A percentile compares a stretch with the other conserved stretches of the same genome.
Evolutionary conservation across 2,329 filamentous ascomycete species (phyloP).

Genomic region (Chrysoporthe deuterocubensis): DNA sequence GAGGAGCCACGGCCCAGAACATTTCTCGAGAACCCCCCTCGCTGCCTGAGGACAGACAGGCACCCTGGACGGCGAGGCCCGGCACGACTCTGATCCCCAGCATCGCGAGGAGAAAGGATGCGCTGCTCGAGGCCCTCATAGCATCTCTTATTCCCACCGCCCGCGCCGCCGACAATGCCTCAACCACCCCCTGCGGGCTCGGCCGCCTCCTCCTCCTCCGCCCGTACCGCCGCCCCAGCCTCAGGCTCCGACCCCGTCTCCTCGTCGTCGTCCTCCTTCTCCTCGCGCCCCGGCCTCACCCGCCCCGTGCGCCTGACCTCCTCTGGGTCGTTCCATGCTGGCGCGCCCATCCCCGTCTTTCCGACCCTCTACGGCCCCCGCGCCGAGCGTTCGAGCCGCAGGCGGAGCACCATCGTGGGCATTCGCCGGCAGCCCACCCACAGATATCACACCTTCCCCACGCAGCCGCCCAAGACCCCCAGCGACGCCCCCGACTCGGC

Average conservation of each 20-base stretch:
- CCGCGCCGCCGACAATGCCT: conserved; percentile 17
- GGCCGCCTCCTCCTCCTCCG: conserved; percentile 8
- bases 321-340: conserved; percentile 56
- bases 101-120: conserved; percentile 16
- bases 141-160: neutral
- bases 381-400: conserved; percentile 24
- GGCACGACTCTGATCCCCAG: neutral
- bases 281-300: conserved; percentile 17
- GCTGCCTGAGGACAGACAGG: neutral
- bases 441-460: conserved; percentile 83
- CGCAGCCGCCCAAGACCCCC: conserved; percentile 70
- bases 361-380: conserved; percentile 31
- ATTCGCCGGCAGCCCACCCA: conserved; percentile 49
- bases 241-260: neutral
- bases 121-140: conserved; percentile 19
- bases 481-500: conserved; percentile 51
- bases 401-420: conserved; percentile 22
- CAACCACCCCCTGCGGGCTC: conserved; percentile 15
- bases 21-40: neutral
- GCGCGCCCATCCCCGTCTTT: conserved; percentile 51
- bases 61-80: neutral
- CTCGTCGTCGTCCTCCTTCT: neutral
- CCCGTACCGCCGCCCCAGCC: neutral
- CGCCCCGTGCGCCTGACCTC: conserved; percentile 36
- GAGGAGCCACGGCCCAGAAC: neutral